phyloP scores from a whole-genome alignment of 2,329 filamentous ascomycete species.

The Endothia cerciana region DNA sequence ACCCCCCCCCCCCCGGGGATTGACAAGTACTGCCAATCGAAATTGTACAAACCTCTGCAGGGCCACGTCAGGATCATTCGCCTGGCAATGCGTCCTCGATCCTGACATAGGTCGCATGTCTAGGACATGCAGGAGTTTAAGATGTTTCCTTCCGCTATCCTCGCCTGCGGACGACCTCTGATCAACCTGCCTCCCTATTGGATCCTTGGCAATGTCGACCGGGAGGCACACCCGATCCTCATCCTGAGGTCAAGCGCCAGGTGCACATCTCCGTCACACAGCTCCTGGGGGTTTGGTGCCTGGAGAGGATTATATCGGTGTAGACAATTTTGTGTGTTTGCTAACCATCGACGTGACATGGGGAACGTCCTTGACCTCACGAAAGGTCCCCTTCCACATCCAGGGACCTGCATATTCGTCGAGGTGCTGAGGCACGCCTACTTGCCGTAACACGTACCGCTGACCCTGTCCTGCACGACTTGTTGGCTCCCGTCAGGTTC shows the following conservation, averaged over 20 bases:
- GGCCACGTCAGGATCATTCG: background rate
- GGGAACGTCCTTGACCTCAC: background rate
- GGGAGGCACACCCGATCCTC: slow-evolving; percentile 1
- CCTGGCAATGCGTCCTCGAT: slow-evolving; percentile 23
- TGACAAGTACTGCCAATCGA: background rate
- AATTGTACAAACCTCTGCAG: background rate
- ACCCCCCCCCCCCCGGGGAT: too few species aligned
- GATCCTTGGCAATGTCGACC: background rate
- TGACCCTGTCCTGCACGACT: background rate
- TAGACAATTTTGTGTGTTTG: background rate
- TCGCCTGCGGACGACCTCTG: slow-evolving; percentile 11
- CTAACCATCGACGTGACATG: background rate
- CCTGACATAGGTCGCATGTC: slow-evolving; percentile 27
- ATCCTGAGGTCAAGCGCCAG: background rate
- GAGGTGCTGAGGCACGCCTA: slow-evolving; percentile 5
- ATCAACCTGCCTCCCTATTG: background rate
- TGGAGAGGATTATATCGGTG: background rate
- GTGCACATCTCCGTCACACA: too few species aligned
- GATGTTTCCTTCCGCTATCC: background rate
- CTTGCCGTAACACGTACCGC: background rate
- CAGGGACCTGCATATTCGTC: slow-evolving; percentile 9
- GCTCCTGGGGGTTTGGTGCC: background rate
- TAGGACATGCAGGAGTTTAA: background rate
- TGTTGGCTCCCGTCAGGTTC: slow-evolving; percentile 13
- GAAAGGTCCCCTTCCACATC: slow-evolving; percentile 7